These are phyloP conservation scores for Herpotrichia juniperi DNA, from an alignment of 2,329 filamentous ascomycete species.

Conservation along the genomic window DNA sequence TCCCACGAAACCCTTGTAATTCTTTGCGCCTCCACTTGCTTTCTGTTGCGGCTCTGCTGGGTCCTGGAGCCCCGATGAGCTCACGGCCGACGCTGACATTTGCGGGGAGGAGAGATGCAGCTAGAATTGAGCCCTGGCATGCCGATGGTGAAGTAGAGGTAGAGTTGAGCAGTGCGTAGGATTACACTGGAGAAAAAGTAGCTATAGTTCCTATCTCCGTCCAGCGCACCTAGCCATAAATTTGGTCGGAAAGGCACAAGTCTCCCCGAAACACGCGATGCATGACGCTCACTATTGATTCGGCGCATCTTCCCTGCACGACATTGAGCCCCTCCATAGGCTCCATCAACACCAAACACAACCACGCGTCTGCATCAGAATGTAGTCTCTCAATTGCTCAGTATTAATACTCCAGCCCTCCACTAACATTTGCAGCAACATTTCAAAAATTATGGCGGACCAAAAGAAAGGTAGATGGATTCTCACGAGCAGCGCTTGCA, in stretches of 20 bases:
- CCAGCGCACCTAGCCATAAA: not conserved
- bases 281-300: slow-evolving; percentile 21
- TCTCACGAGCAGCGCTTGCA: not conserved
- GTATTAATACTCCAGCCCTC: no score
- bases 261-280: slow-evolving; percentile 31
- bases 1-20: slow-evolving; percentile 95
- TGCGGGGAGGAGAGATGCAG: slow-evolving; percentile 17
- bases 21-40: slow-evolving; percentile 49
- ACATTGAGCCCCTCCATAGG: slow-evolving; percentile 6
- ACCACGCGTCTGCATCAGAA: not conserved
- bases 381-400: not conserved
- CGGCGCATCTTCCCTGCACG: not conserved
- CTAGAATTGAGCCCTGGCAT: not conserved
- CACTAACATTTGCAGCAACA: not conserved
- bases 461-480: not conserved
- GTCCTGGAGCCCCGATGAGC: slow-evolving; percentile 33
- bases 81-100: slow-evolving; percentile 45
- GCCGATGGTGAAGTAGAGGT: not conserved
- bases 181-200: not conserved
- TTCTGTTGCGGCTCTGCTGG: slow-evolving; percentile 33
- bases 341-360: slow-evolving; percentile 4
- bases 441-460: not conserved
- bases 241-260: slow-evolving; percentile 37
- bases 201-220: slow-evolving; percentile 7
- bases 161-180: not conserved